Conservation (phyloP, 352 stramenopile species). For the Globisporangium rhizosaccharum region DNA sequence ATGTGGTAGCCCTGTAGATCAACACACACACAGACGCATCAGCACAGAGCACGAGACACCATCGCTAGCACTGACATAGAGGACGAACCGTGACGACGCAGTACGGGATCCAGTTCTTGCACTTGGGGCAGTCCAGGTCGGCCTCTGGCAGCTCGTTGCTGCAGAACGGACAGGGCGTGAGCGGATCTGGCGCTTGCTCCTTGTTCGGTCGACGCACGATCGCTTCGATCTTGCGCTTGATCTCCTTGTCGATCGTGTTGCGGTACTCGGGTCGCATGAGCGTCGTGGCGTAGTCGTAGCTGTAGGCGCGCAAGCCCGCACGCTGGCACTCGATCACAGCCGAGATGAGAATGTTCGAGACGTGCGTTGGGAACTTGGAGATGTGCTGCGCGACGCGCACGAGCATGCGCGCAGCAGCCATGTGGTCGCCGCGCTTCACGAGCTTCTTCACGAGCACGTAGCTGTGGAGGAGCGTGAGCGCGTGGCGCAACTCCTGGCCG, state of each 20-base stretch:
- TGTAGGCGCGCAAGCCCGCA: conserved; percentile 83
- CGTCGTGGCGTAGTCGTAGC: conserved; percentile 90
- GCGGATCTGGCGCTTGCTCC: conserved; percentile 65
- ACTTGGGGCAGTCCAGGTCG: conserved; percentile 88
- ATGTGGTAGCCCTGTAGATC: conserved; percentile 85
- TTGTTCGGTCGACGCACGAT: conserved; percentile 91
- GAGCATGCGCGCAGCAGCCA: conserved; percentile 83
- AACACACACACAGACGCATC: not conserved
- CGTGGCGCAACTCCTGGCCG: conserved; percentile 77
- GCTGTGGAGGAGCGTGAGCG: conserved; percentile 90
- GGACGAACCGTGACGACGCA: conserved; percentile 83
- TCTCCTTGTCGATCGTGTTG: conserved; percentile 84
- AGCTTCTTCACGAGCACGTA: conserved; percentile 94
- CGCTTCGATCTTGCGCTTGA: conserved; percentile 92
- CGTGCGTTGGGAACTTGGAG: conserved; percentile 90
- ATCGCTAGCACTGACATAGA: conserved; percentile 6
- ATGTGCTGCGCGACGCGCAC: conserved; percentile 88
- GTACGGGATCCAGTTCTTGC: conserved; percentile 91
- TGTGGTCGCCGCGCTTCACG: conserved; percentile 85
- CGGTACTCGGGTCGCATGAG: conserved; percentile 90
- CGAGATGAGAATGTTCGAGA: conserved; percentile 90
- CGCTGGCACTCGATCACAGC: conserved; percentile 93
- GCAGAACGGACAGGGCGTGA: conserved; percentile 85
- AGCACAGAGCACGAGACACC: conserved; percentile 5
- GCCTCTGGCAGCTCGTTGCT: conserved; percentile 67